These are phyloP conservation scores for Mortierella claussenii DNA, from an alignment of 192 early-diverging fungal species.

Conservation along the genomic window DNA sequence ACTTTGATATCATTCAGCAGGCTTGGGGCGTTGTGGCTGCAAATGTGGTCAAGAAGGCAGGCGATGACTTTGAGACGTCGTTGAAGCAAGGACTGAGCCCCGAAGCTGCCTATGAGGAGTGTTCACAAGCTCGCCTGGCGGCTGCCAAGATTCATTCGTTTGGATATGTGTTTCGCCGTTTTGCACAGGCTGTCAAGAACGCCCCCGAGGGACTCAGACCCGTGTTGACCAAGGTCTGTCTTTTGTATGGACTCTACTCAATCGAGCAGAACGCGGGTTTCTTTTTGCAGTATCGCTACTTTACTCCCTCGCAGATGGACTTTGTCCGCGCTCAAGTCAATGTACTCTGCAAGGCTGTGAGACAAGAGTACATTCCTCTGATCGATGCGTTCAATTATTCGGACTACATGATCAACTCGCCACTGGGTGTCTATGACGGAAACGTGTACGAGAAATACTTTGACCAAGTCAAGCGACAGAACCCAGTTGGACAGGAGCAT, in stretches of 20 bases:
- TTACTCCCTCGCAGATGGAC: constrained; percentile 76
- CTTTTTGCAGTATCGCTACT: constrained; percentile 90
- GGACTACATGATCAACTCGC: constrained; percentile 91
- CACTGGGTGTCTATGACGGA: constrained; percentile 87
- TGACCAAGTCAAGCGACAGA: constrained; percentile 80
- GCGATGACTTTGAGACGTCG: constrained; percentile 77
- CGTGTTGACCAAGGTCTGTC: constrained; percentile 75
- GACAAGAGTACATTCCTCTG: constrained; percentile 83
- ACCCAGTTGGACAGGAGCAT: constrained; percentile 67
- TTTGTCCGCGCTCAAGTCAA: constrained; percentile 74
- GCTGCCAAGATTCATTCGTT: constrained; percentile 89
- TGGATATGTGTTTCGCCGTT: constrained; percentile 87
- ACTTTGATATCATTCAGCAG: constrained; percentile 73
- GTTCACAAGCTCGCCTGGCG: constrained; percentile 84
- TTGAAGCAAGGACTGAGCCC: constrained; percentile 72
- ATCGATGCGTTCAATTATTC: constrained; percentile 91
- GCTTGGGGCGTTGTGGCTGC: constrained; percentile 87
- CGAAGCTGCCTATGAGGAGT: constrained; percentile 88
- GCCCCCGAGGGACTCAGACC: constrained; percentile 70
- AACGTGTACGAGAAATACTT: constrained; percentile 91
- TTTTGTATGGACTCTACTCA: constrained; percentile 85
- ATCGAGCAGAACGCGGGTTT: constrained; percentile 84
- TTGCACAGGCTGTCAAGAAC: constrained; percentile 76
- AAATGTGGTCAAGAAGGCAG: constrained; percentile 85
- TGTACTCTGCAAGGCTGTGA: constrained; percentile 72